Base-by-base conservation (phyloP, 139 green algal genomes). In the Tetraselmis striata region DNA sequence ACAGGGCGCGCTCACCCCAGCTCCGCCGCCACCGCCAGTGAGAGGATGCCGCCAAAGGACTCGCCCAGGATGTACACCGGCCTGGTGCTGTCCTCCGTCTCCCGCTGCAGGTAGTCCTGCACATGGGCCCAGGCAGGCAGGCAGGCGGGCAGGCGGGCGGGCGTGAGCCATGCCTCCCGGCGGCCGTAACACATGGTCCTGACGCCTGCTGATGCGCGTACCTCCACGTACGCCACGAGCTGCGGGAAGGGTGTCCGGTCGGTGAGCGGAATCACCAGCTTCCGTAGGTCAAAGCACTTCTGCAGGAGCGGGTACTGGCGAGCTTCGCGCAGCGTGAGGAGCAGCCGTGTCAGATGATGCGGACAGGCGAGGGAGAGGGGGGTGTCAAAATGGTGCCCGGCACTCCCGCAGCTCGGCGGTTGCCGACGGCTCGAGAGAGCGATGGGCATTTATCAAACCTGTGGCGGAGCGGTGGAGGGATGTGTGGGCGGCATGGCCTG, bases 51-150 rank as follows among this genome's bases (percentile, higher is more conserved):
- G 18, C 95, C 95, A 86, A 98, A 98, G 1, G 89, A 94, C 86
- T 98, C 95, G 0, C 94, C 95, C 81, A 98, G 79, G 30, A 98
- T 77, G 87, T 98, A 98, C 67, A 97, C 88, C 1, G 95, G 94
- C 18, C 94, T 85, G 28, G 85, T 85, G 29, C 74, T 29, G 28
- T 67, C 28, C 5, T 76, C 59, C 67, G 88, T 79, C 58, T 88
- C 77, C 23, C 27, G 27, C 32, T 85, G 76, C n/a, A 91, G 26
- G 78, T 87, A 89, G 1, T 83, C 45, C 28, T 87, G 82, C 67
- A 76, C n/a, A 26, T 0, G 30, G 25, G 23, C 75, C 78, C 0
- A 25, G 30, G 77, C 76, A 83, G 59, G 28, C 80, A 26, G 58
- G 23, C 11, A 59, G 2, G 74, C 2, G 75, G 28, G 1, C 24